Conservation (phyloP, 2,329 filamentous ascomycete species). For the Botrytis byssoidea region DNA sequence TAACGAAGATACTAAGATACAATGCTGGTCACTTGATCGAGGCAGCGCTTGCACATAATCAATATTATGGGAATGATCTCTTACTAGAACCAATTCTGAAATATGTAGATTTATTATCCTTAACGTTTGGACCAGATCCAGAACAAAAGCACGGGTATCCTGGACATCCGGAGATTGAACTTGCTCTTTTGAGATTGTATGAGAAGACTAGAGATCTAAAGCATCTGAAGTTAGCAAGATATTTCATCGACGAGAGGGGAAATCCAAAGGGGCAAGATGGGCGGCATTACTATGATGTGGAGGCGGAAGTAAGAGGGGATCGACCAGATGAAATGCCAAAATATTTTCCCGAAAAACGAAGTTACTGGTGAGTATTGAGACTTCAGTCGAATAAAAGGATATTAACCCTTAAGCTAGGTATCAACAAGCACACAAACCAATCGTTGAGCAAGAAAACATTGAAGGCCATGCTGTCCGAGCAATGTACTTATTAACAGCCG, state of each 20-base stretch:
- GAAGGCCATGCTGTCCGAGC: conserved; percentile 60
- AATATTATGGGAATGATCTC: conserved; percentile 50
- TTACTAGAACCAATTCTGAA: conserved; percentile 53
- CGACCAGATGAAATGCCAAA: conserved; percentile 47
- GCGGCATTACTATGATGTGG: conserved; percentile 54
- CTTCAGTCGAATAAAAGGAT: not conserved
- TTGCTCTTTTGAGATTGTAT: conserved; percentile 49
- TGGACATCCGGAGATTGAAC: conserved; percentile 57
- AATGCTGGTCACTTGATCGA: conserved; percentile 63
- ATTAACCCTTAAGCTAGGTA: conserved; percentile 47
- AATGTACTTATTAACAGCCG: conserved; percentile 59
- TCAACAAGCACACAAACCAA: conserved; percentile 55
- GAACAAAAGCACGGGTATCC: conserved; percentile 57
- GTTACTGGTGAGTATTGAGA: conserved; percentile 41
- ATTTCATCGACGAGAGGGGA: conserved; percentile 58
- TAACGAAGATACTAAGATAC: conserved; percentile 43
- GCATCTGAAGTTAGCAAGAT: conserved; percentile 48
- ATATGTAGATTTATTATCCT: conserved; percentile 53
- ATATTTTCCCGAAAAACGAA: conserved; percentile 45
- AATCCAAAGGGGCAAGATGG: conserved; percentile 50
- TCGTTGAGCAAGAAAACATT: conserved; percentile 52
- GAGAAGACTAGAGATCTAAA: conserved; percentile 42
- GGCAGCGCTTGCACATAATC: conserved; percentile 56
- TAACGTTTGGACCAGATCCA: conserved; percentile 51
- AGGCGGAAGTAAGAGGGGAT: conserved; percentile 52